These are phyloP conservation scores for Hibiscus tridactylites DNA, from an alignment of 345 rosid species.

Conservation along the genomic window DNA sequence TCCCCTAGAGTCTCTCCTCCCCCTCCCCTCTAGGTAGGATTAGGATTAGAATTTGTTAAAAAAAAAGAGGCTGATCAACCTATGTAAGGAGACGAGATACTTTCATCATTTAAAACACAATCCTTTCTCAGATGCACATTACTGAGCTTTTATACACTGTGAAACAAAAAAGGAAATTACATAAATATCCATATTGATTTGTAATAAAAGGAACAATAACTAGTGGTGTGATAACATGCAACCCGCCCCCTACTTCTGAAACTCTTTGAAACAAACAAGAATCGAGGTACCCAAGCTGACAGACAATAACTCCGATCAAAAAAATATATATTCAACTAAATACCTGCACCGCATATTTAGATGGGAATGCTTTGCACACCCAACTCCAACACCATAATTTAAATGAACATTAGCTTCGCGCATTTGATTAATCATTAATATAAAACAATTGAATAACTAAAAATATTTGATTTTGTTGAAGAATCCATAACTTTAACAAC, in stretches of 20 bases:
- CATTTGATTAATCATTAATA: too few species aligned
- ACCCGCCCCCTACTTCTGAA: background rate
- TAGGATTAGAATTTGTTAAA: too few species aligned
- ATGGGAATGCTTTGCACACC: background rate
- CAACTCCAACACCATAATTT: background rate
- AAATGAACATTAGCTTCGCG: too few species aligned
- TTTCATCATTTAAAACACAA: background rate
- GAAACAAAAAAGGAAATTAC: background rate
- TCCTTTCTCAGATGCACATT: background rate
- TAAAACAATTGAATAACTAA: too few species aligned
- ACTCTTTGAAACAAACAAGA: background rate
- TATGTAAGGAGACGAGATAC: background rate
- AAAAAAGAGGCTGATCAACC: too few species aligned
- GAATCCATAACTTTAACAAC: too few species aligned
- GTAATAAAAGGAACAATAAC: background rate
- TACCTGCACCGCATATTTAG: background rate
- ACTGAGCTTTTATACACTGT: background rate
- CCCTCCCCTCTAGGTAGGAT: too few species aligned
- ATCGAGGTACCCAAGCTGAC: background rate
- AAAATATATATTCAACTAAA: background rate
- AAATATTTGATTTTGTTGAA: too few species aligned
- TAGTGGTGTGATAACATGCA: background rate
- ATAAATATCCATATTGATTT: background rate
- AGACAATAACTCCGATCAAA: background rate
- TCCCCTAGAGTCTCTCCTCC: too few species aligned